phyloP scores from a whole-genome alignment of 108 stramenopile genomes.

The Fistulifera pelliculosa region DNA sequence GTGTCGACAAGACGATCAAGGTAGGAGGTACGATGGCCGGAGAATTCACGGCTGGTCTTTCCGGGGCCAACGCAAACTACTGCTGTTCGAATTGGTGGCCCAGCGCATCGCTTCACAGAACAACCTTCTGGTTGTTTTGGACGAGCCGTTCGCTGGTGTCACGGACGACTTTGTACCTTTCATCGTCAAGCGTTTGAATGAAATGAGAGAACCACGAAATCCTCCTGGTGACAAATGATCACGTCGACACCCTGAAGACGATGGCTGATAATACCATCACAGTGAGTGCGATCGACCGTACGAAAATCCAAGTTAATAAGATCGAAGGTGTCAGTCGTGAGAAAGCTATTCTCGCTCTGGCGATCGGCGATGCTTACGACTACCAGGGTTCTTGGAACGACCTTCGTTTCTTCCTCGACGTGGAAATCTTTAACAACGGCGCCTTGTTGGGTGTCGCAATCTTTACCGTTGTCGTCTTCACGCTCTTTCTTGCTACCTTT shows the following conservation, averaged over 20 bases:
- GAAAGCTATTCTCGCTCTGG: constrained; percentile 33
- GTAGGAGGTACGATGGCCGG: constrained; percentile 66
- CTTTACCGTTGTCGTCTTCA: constrained; percentile 31
- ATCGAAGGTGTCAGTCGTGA: constrained; percentile 35
- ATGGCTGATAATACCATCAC: constrained; percentile 63
- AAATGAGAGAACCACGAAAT: constrained; percentile 56
- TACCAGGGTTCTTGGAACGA: constrained; percentile 22
- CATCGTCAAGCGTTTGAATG: constrained; percentile 36
- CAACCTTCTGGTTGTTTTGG: constrained; percentile 42
- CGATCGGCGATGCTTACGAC: constrained; percentile 38
- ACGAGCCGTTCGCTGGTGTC: constrained; percentile 64
- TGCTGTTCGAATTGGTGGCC: constrained; percentile 56
- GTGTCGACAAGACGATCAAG: constrained; percentile 30
- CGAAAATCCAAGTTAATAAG: constrained; percentile 39
- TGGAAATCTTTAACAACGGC: constrained; percentile 36
- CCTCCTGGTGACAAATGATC: constrained; percentile 66
- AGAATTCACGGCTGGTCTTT: constrained; percentile 52
- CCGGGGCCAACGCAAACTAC: constrained; percentile 61
- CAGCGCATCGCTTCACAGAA: constrained; percentile 38
- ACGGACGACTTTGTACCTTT: constrained; percentile 73
- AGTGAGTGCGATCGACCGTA: constrained; percentile 54
- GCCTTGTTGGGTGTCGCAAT: constrained; percentile 24
- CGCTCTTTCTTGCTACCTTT: constrained; percentile 36
- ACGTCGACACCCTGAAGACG: constrained; percentile 40
- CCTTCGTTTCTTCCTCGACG: constrained; percentile 50